Evolutionary conservation across 257 asterid species (phyloP).

Genomic region (Solanum virginianum): DNA sequence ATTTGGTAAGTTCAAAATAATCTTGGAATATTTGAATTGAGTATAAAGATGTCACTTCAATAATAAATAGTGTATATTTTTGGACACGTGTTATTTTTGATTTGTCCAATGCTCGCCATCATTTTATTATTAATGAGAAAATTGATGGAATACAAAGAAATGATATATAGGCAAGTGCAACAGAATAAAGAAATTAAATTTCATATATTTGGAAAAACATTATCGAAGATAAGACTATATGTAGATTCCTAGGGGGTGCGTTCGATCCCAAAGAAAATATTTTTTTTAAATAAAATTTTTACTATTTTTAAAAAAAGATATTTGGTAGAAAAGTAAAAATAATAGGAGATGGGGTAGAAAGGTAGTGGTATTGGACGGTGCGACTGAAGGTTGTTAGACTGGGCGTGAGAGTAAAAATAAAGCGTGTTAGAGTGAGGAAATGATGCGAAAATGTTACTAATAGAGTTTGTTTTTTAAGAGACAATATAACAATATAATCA

Average conservation of each 20-base stretch:
- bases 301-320: too few relatives aligned
- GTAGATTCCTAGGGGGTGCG: too few relatives aligned
- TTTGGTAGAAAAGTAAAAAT: too few relatives aligned
- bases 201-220: too few relatives aligned
- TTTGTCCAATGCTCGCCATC: background rate
- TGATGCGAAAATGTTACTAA: too few relatives aligned
- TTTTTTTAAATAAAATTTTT: too few relatives aligned
- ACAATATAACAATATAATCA: too few relatives aligned
- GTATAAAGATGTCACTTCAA: background rate
- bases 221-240: background rate
- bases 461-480: too few relatives aligned
- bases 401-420: background rate
- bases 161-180: background rate
- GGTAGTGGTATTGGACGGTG: background rate
- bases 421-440: background rate
- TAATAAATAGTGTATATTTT: background rate
- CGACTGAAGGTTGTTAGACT: background rate
- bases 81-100: background rate
- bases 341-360: background rate
- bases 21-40: background rate
- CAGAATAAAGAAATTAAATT: background rate
- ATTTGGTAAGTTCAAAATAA: too few relatives aligned
- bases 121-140: background rate
- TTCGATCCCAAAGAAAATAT: too few relatives aligned
- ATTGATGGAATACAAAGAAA: background rate